Percentiles rank a stretch among this genome's conserved stretches.
These are phyloP conservation scores for Venturia aucupariae DNA, from an alignment of 2,329 filamentous ascomycete species.

Conservation along the genomic window DNA sequence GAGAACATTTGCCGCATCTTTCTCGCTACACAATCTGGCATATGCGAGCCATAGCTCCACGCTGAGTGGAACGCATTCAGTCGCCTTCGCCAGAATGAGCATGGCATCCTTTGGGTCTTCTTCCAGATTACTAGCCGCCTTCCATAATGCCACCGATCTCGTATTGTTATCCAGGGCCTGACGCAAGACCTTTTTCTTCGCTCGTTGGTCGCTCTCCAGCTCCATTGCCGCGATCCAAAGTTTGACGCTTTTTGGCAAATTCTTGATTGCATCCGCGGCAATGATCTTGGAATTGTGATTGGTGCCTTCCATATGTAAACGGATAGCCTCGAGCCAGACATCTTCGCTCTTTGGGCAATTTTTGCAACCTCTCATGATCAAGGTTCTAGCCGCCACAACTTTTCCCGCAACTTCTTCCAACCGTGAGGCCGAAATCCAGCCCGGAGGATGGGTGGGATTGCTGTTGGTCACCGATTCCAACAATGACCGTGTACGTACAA, in stretches of 20 bases:
- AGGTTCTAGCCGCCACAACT: conserved; percentile 75
- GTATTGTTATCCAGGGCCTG: conserved; percentile 88
- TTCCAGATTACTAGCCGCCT: conserved; percentile 90
- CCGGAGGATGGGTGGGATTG: conserved; percentile 87
- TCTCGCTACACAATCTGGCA: conserved; percentile 77
- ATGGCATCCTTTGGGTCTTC: conserved; percentile 82
- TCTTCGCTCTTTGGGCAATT: conserved; percentile 92
- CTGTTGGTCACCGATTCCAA: conserved; percentile 97
- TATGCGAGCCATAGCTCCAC: conserved; percentile 93
- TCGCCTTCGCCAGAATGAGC: conserved; percentile 84
- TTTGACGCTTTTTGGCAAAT: conserved; percentile 78
- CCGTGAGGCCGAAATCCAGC: conserved; percentile 90
- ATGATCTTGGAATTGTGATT: conserved; percentile 92
- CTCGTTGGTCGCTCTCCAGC: conserved; percentile 69
- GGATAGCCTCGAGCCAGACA: conserved; percentile 91
- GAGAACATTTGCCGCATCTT: conserved; percentile 88
- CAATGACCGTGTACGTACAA: conserved; percentile 84
- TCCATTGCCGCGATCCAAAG: conserved; percentile 96
- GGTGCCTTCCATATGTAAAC: conserved; percentile 61
- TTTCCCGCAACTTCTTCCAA: conserved; percentile 90
- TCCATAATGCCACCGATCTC: conserved; percentile 95
- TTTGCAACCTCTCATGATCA: conserved; percentile 81
- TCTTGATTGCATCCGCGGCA: conserved; percentile 83
- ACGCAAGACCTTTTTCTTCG: conserved; percentile 86
- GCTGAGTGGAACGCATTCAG: conserved; percentile 86